Percentiles rank a stretch among this genome's conserved stretches.
Evolutionary conservation across 2,329 filamentous ascomycete genomes (phyloP).

Genomic region (Penicillium frequentans): DNA sequence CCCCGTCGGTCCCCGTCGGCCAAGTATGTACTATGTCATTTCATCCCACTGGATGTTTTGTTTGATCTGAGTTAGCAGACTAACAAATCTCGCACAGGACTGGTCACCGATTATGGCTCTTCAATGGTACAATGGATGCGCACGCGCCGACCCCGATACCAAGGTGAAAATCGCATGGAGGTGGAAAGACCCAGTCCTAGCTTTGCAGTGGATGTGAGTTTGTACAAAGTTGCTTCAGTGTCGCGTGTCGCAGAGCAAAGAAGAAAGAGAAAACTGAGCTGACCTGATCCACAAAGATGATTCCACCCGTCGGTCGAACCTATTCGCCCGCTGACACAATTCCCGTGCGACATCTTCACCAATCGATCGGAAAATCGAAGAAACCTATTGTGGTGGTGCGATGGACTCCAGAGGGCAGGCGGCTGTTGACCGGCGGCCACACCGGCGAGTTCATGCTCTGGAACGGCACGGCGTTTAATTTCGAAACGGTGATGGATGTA

Average conservation of each 20-base stretch:
- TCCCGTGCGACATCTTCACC: conserved; percentile 92
- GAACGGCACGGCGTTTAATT: conserved; percentile 99
- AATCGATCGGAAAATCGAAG: conserved; percentile 97
- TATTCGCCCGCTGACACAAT: conserved; percentile 80
- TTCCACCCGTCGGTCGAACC: conserved; percentile 76
- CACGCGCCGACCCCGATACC: conserved; percentile 74
- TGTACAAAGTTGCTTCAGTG: not conserved
- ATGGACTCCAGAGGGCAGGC: conserved; percentile 94
- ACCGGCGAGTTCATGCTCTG: conserved; percentile 98
- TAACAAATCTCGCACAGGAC: conserved; percentile 56
- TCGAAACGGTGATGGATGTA: conserved; percentile 95
- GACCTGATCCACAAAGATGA: conserved; percentile 61
- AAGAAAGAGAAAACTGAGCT: conserved; percentile 10
- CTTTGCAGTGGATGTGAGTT: conserved; percentile 83
- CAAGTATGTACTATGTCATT: conserved; percentile 31
- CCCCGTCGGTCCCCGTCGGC: conserved; percentile 40
- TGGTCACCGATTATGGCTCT: conserved; percentile 89
- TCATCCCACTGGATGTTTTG: not conserved
- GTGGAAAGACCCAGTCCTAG: conserved; percentile 81
- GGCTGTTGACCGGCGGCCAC: conserved; percentile 87
- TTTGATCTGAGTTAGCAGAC: not conserved
- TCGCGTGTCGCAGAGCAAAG: not conserved
- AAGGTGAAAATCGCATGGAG: conserved; percentile 70
- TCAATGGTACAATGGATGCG: conserved; percentile 91
- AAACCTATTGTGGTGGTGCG: conserved; percentile 95